Conservation (phyloP, 495 filamentous ascomycete species). For the Neurospora africana region DNA sequence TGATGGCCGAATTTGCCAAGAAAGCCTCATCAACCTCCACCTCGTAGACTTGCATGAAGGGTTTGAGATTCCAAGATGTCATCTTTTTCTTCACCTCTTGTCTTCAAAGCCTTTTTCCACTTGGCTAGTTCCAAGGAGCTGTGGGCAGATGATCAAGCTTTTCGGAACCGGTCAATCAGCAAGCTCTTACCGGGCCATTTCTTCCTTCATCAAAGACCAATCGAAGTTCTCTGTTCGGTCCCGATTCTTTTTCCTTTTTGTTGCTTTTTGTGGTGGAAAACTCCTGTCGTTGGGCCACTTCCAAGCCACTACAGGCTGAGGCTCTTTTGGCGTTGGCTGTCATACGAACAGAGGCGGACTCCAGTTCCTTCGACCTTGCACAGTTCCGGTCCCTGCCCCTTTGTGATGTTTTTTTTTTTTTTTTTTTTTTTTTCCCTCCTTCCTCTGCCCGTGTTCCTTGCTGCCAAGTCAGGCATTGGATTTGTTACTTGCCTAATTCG, state of each 20-base stretch:
- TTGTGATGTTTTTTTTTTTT: background rate
- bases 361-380: background rate
- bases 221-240: background rate
- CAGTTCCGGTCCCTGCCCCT: background rate
- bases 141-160: background rate
- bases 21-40: background rate
- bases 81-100: background rate
- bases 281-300: background rate
- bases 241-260: background rate
- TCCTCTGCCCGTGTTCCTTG: no score
- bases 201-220: background rate
- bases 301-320: background rate
- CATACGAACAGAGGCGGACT: background rate
- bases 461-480: background rate
- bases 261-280: background rate
- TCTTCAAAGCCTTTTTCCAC: background rate
- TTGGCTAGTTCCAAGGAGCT: background rate
- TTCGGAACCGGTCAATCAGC: background rate
- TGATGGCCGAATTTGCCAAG: background rate
- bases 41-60: background rate
- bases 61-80: background rate
- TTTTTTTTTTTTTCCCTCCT: background rate
- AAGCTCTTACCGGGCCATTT: background rate
- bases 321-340: background rate
- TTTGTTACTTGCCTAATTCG: background rate